Evolutionary conservation across 2,329 filamentous ascomycete genomes (phyloP), one percentile per base, ranked within the genome.

Genomic region (Torrubiellomyces zombiae): DNA sequence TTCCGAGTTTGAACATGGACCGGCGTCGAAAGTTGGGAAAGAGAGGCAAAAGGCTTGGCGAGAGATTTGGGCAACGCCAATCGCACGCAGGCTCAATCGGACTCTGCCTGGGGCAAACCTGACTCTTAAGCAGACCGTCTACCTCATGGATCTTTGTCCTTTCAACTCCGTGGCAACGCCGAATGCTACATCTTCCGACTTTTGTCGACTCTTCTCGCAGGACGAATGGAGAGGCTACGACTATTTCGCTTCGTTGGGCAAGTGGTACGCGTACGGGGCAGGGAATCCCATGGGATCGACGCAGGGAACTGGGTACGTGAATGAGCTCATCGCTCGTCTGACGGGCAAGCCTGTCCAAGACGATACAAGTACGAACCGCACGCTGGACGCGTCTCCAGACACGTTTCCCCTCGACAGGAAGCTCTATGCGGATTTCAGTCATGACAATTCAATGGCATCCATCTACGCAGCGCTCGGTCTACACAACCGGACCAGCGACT

Each of bases 391-490:
- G 5, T 58, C 70, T 29, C 52, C 63, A 1, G 43, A 50, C 6
- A 85, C 78, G 0, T 94, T 93, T 40, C 83, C 85, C 0, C 54
- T 92, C 0, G 60, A 64, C 32, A 50, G 56, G 21, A 53, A 53
- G 8, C 52, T 93, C 2, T 94, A 91, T 42, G 83, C 81, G 0
- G 85, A 94, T 49, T 93, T 94, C 44, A 80, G 74, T 33, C 85
- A 94, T 49, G 85, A 94, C 50, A 93, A 91, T 47, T 73, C 77
- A 43, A 82, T 94, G 71, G 69, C 67, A 16, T 64, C 66, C 6
- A 69, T 91, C 6, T 78, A 78, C 43, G 71, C 70, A 5, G 81
- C 82, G 0, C 44, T 94, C 34, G 79, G 82, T 0, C 53, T 93
- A 14, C 92, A 82, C 51, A 78, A 83, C 36, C 52, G 50, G 21